Percentiles rank a stretch among this genome's conserved stretches.
Conservation (phyloP, 345 rosid species). For the Heritiera fomes region DNA sequence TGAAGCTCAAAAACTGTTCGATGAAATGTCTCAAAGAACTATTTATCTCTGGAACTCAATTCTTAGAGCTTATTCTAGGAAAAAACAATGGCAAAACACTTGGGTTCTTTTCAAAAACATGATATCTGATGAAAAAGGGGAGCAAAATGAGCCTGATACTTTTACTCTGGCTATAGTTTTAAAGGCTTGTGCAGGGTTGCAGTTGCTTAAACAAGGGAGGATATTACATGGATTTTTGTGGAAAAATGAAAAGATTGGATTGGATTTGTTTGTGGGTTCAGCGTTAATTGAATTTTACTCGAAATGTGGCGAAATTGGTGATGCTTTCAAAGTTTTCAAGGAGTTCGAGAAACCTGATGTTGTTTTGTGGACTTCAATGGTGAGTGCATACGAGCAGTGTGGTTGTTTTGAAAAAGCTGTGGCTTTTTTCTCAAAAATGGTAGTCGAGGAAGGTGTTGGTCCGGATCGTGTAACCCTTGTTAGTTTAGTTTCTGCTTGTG, state of each 20-base stretch:
- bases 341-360: constrained; percentile 47
- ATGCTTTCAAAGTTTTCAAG: constrained; percentile 45
- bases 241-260: constrained; percentile 30
- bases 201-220: constrained; percentile 38
- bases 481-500: constrained; percentile 57
- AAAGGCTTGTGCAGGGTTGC: constrained; percentile 50
- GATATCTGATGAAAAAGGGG: constrained; percentile 15
- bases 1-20: constrained; percentile 52
- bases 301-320: constrained; percentile 41
- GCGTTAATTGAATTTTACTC: constrained; percentile 54
- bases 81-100: constrained; percentile 34
- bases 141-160: constrained; percentile 43
- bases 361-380: constrained; percentile 62
- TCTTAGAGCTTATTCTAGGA: constrained; percentile 46
- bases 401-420: constrained; percentile 44
- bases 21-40: constrained; percentile 44
- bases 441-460: constrained; percentile 29
- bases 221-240: constrained; percentile 47
- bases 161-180: constrained; percentile 47
- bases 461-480: constrained; percentile 48
- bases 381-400: constrained; percentile 56
- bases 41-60: constrained; percentile 49
- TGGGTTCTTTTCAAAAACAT: constrained; percentile 37
- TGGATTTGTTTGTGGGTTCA: constrained; percentile 50
- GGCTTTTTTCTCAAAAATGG: constrained; percentile 41